These are phyloP conservation scores for Chlorella ohadii DNA, from an alignment of 139 green algal genomes.

Conservation along the genomic window DNA sequence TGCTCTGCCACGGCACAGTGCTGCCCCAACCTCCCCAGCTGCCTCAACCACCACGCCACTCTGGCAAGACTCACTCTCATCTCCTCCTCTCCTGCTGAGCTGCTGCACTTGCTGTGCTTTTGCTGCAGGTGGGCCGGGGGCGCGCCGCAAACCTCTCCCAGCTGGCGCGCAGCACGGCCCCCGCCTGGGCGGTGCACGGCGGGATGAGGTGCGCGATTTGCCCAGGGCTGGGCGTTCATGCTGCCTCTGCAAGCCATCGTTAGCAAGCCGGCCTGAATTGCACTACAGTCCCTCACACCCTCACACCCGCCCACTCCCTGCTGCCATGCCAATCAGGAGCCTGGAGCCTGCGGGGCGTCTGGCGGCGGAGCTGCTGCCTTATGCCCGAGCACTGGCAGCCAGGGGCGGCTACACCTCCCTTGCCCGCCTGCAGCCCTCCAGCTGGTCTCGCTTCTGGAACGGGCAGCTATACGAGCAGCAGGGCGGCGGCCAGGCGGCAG, in stretches of 20 bases:
- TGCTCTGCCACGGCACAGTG: no score
- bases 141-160: slow-evolving; percentile 26
- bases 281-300: no score
- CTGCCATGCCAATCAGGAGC: neutral
- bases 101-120: no score
- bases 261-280: no score
- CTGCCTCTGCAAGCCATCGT: no score
- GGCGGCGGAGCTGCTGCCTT: slow-evolving; percentile 29
- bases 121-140: neutral
- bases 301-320: neutral
- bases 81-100: no score
- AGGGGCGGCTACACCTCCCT: neutral
- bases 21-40: no score
- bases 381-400: neutral
- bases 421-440: slow-evolving; percentile 22
- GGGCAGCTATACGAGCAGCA: slow-evolving; percentile 30
- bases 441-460: slow-evolving; percentile 41
- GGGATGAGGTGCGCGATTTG: slow-evolving; percentile 3
- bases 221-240: no score
- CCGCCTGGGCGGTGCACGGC: neutral
- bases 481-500: neutral
- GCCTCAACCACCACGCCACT: no score
- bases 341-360: slow-evolving; percentile 1
- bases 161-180: slow-evolving; percentile 27
- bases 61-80: no score